Evolutionary conservation across 352 stramenopile species (phyloP).

Genomic region (Pythium aristosporum): DNA sequence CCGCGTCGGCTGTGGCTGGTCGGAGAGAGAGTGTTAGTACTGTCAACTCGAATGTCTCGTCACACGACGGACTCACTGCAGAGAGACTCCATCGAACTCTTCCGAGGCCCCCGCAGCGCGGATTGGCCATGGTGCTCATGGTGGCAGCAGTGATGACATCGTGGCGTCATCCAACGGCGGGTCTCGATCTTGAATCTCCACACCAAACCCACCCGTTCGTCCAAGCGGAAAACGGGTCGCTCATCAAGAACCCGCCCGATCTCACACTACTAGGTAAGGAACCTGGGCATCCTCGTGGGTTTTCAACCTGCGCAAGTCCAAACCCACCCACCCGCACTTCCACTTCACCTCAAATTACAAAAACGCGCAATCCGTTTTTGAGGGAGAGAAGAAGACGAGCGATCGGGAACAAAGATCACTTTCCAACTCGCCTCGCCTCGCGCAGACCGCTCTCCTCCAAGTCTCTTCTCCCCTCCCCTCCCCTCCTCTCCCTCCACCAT

Average conservation of each 20-base stretch:
- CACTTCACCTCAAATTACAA: slow-evolving; percentile 23
- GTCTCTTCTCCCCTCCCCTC: neutral
- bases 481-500: slow-evolving; percentile 38
- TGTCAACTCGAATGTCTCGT: neutral
- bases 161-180: slow-evolving; percentile 20
- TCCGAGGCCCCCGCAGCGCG: neutral
- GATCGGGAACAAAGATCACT: slow-evolving; percentile 22
- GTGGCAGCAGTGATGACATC: slow-evolving; percentile 18
- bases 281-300: slow-evolving; percentile 3
- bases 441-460: slow-evolving; percentile 8
- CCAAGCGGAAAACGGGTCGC: neutral
- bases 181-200: slow-evolving; percentile 23
- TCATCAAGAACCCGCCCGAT: slow-evolving; percentile 1
- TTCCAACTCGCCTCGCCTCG: slow-evolving; percentile 24
- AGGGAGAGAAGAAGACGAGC: neutral
- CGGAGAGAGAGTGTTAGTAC: neutral
- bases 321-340: slow-evolving; percentile 10
- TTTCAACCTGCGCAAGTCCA: neutral
- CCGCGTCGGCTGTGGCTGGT: neutral
- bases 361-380: slow-evolving; percentile 28
- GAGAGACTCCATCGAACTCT: neutral
- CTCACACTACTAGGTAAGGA: neutral
- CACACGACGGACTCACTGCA: neutral
- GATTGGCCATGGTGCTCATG: slow-evolving; percentile 17
- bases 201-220: neutral